A percentile compares a stretch with the other conserved stretches of the same genome.
Evolutionary conservation across 1,284 basidiomycete species (phyloP).

Genomic region (Inonotus obliquus): DNA sequence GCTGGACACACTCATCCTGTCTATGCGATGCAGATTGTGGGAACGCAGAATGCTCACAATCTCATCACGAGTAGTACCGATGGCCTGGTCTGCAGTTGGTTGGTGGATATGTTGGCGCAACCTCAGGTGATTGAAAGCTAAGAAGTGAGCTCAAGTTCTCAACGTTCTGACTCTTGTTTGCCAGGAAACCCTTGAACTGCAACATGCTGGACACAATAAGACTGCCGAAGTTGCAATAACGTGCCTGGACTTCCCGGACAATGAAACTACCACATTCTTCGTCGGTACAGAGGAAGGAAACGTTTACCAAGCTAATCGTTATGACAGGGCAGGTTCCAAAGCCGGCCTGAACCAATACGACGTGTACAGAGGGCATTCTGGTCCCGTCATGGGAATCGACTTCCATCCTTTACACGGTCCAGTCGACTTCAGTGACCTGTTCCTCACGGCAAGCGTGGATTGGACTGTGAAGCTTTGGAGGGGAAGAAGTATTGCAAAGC

Average conservation of each 20-base stretch:
- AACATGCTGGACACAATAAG: conserved; percentile 86
- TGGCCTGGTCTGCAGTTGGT: conserved; percentile 95
- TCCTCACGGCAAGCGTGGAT: conserved; percentile 87
- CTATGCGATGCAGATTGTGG: conserved; percentile 95
- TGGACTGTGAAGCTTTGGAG: conserved; percentile 98
- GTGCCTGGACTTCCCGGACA: conserved; percentile 87
- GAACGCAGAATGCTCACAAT: conserved; percentile 97
- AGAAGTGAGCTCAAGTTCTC: conserved; percentile 3
- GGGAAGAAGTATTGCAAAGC: conserved; percentile 63
- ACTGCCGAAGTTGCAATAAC: conserved; percentile 96
- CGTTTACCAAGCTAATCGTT: conserved; percentile 92
- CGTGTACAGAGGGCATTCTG: conserved; percentile 88
- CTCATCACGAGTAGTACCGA: conserved; percentile 95
- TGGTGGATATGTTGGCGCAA: conserved; percentile 96
- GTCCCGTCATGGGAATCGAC: conserved; percentile 89
- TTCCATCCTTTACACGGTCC: conserved; percentile 91
- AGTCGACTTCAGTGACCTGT: conserved; percentile 93
- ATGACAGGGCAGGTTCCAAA: conserved; percentile 94
- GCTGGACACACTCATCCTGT: conserved; percentile 98
- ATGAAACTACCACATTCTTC: conserved; percentile 94
- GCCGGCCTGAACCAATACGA: conserved; percentile 91
- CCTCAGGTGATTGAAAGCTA: conserved; percentile 67
- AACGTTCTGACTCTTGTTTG: conserved; percentile 83
- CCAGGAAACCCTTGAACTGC: conserved; percentile 91
- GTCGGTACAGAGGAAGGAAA: conserved; percentile 98